phyloP scores from a whole-genome alignment of 257 asterid genomes.

The Nicotiana attenuata region DNA sequence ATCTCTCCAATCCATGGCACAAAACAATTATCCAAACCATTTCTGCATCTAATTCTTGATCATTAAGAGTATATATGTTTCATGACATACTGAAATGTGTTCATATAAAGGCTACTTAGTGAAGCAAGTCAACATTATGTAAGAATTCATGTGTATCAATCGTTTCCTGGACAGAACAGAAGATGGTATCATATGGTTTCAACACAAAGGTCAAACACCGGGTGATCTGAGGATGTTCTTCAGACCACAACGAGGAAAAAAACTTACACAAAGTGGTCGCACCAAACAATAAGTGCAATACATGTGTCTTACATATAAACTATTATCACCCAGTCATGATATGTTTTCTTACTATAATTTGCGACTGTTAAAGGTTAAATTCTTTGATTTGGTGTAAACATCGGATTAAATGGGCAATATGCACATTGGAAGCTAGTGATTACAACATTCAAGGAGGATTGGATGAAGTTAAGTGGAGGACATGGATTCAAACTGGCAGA shows the following conservation, averaged over 20 bases:
- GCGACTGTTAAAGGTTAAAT: neutral
- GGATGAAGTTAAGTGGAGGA: neutral
- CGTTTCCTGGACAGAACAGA: neutral
- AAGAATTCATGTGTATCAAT: neutral
- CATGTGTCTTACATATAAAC: neutral
- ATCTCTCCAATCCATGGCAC: slow-evolving; percentile 82
- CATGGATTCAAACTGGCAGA: neutral
- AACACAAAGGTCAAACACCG: neutral
- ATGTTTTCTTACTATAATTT: no score
- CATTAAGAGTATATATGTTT: neutral
- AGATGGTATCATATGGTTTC: neutral
- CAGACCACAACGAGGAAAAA: neutral
- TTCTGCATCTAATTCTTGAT: slow-evolving; percentile 39
- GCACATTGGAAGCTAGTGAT: neutral
- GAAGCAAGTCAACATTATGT: neutral
- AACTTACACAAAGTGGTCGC: neutral
- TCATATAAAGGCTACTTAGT: neutral
- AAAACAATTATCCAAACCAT: slow-evolving; percentile 64
- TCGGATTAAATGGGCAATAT: neutral
- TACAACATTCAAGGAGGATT: neutral
- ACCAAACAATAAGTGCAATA: neutral
- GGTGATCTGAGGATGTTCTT: neutral
- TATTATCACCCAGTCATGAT: neutral
- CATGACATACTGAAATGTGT: neutral
- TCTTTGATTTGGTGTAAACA: neutral